Evolutionary conservation across 345 rosid species (phyloP), one percentile per base, ranked within the genome.

Genomic region (Eucalyptus tenuipes): DNA sequence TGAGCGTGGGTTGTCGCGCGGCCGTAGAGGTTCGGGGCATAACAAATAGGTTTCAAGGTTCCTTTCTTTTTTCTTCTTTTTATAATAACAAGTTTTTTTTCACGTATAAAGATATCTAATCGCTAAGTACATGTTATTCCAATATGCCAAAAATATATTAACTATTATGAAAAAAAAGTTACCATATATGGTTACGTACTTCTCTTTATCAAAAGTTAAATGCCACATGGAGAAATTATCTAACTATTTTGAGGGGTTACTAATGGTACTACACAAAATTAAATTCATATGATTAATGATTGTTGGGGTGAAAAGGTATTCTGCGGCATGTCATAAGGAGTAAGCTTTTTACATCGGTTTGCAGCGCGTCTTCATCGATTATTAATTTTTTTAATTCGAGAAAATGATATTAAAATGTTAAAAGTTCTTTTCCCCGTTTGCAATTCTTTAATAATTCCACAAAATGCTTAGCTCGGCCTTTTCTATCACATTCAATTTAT

Each of bases 21-120:
- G 4, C 2, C 55, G 4, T 18, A 4, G 57, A 52, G 25, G 57
- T 52, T 52, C 0, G 10, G 57, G 25, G 57, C 0, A 0, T 52
- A 25, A 68, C 44, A 68, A 68, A 68, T 17, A 33, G 12, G 80
- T 33, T 68, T 52, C 44, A 68, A 16, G 24, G 22, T 18, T 68
- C 20, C 2, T 68, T 68, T 33, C 20, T 68, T 68, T 52, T 33
- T 33, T 16, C 6, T 4, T 20, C 12, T 22, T 20, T 52, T 52
- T 20, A 1, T 71, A 37, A 37, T 37, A 71, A 14, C 81, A 10
- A 71, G 45, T 71, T 37, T 18, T 11, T 37, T 3, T 22, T 37
- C 80, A 5, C 25, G 4, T 33, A 33, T 71, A 68, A 37, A 71
- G 18, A 33, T 68, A 71, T 22, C 25, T 37, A 18, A 18, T 37